These are phyloP conservation scores for Aphanomyces invadans DNA, from an alignment of 352 stramenopile genomes.

Conservation along the genomic window DNA sequence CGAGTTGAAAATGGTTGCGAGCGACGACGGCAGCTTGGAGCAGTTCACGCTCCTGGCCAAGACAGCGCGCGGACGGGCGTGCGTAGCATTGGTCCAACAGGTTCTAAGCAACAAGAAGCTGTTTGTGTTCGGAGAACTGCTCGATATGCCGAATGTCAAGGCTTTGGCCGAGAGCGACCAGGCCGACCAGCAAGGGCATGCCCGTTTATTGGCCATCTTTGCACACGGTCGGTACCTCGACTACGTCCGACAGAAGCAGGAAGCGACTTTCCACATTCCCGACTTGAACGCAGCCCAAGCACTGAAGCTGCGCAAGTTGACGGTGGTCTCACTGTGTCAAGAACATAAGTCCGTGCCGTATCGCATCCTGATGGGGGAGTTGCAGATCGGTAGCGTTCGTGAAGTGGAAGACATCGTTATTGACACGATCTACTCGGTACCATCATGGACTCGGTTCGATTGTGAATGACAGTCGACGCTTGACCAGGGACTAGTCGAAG, in stretches of 20 bases:
- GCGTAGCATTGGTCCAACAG: slow-evolving; percentile 88
- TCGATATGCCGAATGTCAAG: slow-evolving; percentile 88
- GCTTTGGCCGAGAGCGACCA: slow-evolving; percentile 66
- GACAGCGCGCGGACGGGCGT: slow-evolving; percentile 82
- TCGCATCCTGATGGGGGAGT: slow-evolving; percentile 55
- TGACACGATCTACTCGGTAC: slow-evolving; percentile 88
- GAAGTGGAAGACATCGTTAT: slow-evolving; percentile 91
- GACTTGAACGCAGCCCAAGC: slow-evolving; percentile 57
- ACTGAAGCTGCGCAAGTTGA: slow-evolving; percentile 86
- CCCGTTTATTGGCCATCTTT: slow-evolving; percentile 84
- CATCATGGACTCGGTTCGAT: too few species aligned
- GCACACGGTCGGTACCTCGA: slow-evolving; percentile 84
- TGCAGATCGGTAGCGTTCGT: slow-evolving; percentile 72
- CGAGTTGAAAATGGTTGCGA: slow-evolving; percentile 3
- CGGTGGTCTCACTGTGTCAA: slow-evolving; percentile 77
- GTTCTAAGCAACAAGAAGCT: slow-evolving; percentile 88
- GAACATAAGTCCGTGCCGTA: slow-evolving; percentile 82
- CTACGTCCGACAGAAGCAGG: slow-evolving; percentile 70
- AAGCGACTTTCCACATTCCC: slow-evolving; percentile 35
- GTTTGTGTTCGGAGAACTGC: slow-evolving; percentile 89
- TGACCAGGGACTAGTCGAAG: slow-evolving; percentile 80
- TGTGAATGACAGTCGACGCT: too few species aligned
- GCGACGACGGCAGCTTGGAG: slow-evolving; percentile 68
- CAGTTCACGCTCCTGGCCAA: slow-evolving; percentile 91
- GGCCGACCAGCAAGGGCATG: slow-evolving; percentile 48